A percentile compares a stretch with the other conserved stretches of the same genome.
Conservation (phyloP, 192 early-diverging fungal species). For the Backusella westeae region DNA sequence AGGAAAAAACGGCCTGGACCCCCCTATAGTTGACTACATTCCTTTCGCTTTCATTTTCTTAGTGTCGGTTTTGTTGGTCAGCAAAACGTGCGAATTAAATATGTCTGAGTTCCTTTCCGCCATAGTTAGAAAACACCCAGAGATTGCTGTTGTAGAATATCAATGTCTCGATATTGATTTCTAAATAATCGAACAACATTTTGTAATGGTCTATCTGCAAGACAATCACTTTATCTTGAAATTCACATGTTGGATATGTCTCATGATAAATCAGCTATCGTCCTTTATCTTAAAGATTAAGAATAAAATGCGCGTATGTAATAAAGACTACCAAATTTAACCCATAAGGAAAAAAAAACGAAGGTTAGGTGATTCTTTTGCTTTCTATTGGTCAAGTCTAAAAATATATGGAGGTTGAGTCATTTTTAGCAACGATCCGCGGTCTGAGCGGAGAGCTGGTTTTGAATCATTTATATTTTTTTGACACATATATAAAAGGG, state of each 20-base stretch:
- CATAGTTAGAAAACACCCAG: neutral
- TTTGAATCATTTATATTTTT: neutral
- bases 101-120: neutral
- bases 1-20: neutral
- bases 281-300: neutral
- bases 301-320: neutral
- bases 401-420: conserved; percentile 6
- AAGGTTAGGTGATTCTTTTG: neutral
- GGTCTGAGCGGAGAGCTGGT: neutral
- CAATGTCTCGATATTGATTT: neutral
- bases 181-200: neutral
- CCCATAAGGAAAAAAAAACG: neutral
- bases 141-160: neutral
- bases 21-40: neutral
- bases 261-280: neutral
- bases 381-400: neutral
- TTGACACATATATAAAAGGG: neutral
- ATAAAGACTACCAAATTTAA: neutral
- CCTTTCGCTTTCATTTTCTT: neutral
- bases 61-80: neutral
- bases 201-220: neutral
- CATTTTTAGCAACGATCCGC: conserved; percentile 7
- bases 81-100: neutral
- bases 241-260: neutral
- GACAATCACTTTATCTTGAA: neutral